phyloP scores from a whole-genome alignment of 495 filamentous ascomycete species.

The Aspergillus ellipticus region DNA sequence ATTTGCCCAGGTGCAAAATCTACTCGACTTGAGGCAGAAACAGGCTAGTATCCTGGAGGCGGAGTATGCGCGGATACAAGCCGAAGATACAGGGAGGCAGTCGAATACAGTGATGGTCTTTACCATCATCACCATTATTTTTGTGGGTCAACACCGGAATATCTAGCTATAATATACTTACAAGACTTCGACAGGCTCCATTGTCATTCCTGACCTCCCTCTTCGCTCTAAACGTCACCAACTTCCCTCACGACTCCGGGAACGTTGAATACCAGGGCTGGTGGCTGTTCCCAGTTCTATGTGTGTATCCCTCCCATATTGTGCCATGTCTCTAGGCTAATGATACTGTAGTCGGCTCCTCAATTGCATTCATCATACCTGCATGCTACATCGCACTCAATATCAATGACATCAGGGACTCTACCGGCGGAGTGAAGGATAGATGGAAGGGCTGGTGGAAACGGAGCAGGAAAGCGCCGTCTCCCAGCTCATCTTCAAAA shows the following conservation, averaged over 20 bases:
- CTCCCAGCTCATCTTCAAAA: too few species aligned
- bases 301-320: not conserved
- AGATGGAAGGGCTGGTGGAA: too few species aligned
- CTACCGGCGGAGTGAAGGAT: too few species aligned
- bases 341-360: not conserved
- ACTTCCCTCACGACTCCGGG: conserved; percentile 8
- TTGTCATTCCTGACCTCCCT: conserved; percentile 12
- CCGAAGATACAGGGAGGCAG: conserved; percentile 50
- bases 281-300: conserved; percentile 13
- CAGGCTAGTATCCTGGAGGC: conserved; percentile 57
- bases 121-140: conserved; percentile 57
- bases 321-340: too few species aligned
- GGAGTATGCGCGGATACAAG: conserved; percentile 50
- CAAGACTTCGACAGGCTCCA: conserved; percentile 1
- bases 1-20: not conserved
- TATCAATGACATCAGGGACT: too few species aligned
- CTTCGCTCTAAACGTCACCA: conserved; percentile 9
- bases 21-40: conserved; percentile 48
- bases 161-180: not conserved
- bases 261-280: not conserved
- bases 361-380: not conserved
- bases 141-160: conserved; percentile 30
- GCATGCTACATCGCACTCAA: too few species aligned
- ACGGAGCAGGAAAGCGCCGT: too few species aligned
- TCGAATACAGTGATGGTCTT: conserved; percentile 61